Evolutionary conservation across 306 rosid species (phyloP), one percentile per base, ranked within the genome.

Genomic region (Lathyrus tuberosus): DNA sequence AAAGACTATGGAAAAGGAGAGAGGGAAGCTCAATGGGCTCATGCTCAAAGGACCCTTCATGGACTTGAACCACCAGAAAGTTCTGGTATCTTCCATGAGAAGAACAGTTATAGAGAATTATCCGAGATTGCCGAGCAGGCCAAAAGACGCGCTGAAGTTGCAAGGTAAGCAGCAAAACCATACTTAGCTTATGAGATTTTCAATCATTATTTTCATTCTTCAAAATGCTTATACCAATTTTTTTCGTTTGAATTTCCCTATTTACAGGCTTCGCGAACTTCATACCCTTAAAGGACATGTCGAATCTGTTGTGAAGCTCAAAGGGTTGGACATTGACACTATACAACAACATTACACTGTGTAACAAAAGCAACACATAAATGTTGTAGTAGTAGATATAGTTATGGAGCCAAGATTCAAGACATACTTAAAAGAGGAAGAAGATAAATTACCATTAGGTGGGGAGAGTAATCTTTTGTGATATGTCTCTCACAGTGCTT

Each of bases 1-100:
- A 95, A 95, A 84, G 93, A 95, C 76, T 95, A 95, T 60, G 99
- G 99, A 7, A 95, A 83, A 28, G 99, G 74, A 49, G 95, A 95
- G 67, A 91, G 99, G 62, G 99, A 95, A 65, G 99, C 99, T 87
- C 99, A 95, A 79, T 95, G 99, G 99, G 99, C 99, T 49, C 90
- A 16, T 87, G 96, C 99, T 77, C 99, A 95, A 62, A 86, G 99
- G 65, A 95, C 99, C 18, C 76, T 95, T 8, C 99, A 91, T 62
- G 99, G 99, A 17, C 99, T 95, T 78, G 90, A 91, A 70, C 91
- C 99, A 38, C 97, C 96, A 3, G 96, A 89, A 75, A 5, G 85
- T 16, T 56, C 81, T 3, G 72, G 10, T 26, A 10, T 91, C 62
- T 95, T 95, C 79, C 75, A 68, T 18, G 99, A 95, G 16, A 95